Percentiles rank a stretch among this genome's conserved stretches.
Evolutionary conservation across 106 monocot genomes (phyloP).

Genomic region (Dioscorea zingiberensis): DNA sequence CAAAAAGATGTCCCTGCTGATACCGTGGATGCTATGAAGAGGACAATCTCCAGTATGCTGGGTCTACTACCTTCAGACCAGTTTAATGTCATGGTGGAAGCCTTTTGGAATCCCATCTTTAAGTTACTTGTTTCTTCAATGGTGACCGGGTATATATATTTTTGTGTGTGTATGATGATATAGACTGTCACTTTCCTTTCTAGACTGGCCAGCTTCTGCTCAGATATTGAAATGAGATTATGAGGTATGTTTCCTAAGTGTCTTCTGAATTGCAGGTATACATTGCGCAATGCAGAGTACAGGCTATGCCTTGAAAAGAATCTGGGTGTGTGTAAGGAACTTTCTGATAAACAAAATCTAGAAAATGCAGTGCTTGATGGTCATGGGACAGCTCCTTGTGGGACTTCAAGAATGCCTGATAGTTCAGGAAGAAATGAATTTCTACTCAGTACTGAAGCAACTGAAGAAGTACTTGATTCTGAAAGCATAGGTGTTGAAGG

Average conservation of each 20-base stretch:
- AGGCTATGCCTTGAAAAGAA: slow-evolving; percentile 84
- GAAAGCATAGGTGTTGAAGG: slow-evolving; percentile 32
- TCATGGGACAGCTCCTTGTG: slow-evolving; percentile 16
- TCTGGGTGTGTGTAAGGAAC: slow-evolving; percentile 47
- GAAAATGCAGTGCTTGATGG: slow-evolving; percentile 19
- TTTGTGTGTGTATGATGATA: too few relatives aligned
- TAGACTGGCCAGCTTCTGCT: too few relatives aligned
- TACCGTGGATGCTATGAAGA: slow-evolving; percentile 94
- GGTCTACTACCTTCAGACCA: slow-evolving; percentile 92
- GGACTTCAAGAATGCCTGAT: slow-evolving; percentile 18
- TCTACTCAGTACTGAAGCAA: slow-evolving; percentile 15
- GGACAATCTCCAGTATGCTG: slow-evolving; percentile 92
- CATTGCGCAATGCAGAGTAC: slow-evolving; percentile 88
- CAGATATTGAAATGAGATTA: too few relatives aligned
- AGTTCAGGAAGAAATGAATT: slow-evolving; percentile 18
- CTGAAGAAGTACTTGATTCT: slow-evolving; percentile 17
- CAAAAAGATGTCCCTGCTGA: slow-evolving; percentile 85
- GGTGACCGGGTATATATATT: slow-evolving; percentile 78
- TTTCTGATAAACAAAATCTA: slow-evolving; percentile 20
- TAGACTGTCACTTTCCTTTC: too few relatives aligned
- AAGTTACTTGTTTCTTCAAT: slow-evolving; percentile 90
- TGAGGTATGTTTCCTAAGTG: too few relatives aligned
- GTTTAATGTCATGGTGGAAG: slow-evolving; percentile 78
- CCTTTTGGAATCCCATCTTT: slow-evolving; percentile 77
- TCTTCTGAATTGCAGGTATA: slow-evolving; percentile 49